These are phyloP conservation scores for Lasiosphaeriaceae sp. DNA, from an alignment of 495 filamentous ascomycete species.

Conservation along the genomic window DNA sequence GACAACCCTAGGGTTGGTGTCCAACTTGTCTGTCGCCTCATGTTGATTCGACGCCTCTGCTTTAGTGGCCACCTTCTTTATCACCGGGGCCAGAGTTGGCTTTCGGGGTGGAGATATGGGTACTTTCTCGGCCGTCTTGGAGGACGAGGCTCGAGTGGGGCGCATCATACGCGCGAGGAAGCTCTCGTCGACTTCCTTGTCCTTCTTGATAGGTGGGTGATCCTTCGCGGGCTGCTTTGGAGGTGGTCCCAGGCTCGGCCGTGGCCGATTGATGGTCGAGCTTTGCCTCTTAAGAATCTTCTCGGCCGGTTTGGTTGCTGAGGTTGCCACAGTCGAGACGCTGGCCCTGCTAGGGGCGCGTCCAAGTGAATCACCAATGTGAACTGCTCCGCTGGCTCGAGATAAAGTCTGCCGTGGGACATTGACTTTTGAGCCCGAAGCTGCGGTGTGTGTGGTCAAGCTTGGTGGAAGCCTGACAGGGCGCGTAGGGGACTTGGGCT, in stretches of 20 bases:
- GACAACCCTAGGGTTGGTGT: slow-evolving; percentile 9
- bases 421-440: slow-evolving; percentile 54
- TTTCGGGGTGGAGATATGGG: slow-evolving; percentile 40
- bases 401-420: slow-evolving; percentile 34
- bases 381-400: slow-evolving; percentile 30
- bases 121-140: slow-evolving; percentile 70
- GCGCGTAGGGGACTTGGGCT: slow-evolving; percentile 61
- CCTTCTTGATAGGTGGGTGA: slow-evolving; percentile 36
- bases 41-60: too few relatives aligned
- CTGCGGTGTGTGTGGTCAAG: slow-evolving; percentile 58
- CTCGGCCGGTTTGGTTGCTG: slow-evolving; percentile 12
- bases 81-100: slow-evolving; percentile 9
- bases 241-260: slow-evolving; percentile 49
- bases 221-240: slow-evolving; percentile 42
- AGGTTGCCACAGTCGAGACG: slow-evolving; percentile 25
- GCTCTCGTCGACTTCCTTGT: slow-evolving; percentile 58
- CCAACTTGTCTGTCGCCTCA: slow-evolving; percentile 9
- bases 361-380: slow-evolving; percentile 23
- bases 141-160: slow-evolving; percentile 74
- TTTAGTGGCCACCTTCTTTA: slow-evolving; percentile 15
- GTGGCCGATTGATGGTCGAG: slow-evolving; percentile 37
- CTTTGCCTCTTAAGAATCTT: slow-evolving; percentile 37
- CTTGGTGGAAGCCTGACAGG: slow-evolving; percentile 59
- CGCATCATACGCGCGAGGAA: slow-evolving; percentile 94
- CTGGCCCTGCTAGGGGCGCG: slow-evolving; percentile 47